Conservation (phyloP, 345 rosid genomes). For the Rhodamnia rubescens region DNA sequence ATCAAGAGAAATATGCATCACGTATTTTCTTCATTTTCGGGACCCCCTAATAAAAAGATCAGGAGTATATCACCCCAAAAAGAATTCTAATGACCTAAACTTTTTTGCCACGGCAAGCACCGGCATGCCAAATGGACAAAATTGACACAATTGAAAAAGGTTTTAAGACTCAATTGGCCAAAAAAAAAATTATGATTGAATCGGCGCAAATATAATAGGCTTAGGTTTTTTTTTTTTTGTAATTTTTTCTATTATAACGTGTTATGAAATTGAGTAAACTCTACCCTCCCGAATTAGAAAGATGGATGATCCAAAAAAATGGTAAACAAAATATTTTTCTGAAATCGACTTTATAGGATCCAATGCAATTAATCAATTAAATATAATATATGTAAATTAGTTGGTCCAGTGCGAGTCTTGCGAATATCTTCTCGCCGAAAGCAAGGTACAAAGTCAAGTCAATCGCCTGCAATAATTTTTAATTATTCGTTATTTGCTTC, state of each 20-base stretch:
- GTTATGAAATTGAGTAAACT: background rate
- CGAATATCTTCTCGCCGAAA: background rate
- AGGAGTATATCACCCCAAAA: background rate
- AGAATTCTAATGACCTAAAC: background rate
- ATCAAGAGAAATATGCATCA: background rate
- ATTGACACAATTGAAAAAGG: too few species aligned
- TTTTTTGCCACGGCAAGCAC: too few species aligned
- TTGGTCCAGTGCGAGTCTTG: background rate
- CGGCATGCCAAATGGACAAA: too few species aligned
- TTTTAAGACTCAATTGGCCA: too few species aligned
- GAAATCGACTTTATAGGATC: background rate
- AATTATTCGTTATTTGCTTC: too few species aligned
- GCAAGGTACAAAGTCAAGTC: background rate
- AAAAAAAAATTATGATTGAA: too few species aligned
- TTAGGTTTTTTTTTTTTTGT: too few species aligned
- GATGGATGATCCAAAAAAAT: background rate
- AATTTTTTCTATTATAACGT: background rate
- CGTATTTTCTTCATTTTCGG: too few species aligned
- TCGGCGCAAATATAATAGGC: too few species aligned
- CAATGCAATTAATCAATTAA: background rate
- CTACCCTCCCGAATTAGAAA: background rate
- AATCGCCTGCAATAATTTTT: too few species aligned
- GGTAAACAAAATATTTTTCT: background rate
- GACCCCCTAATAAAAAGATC: background rate
- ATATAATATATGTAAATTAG: background rate